These are phyloP conservation scores for Mentha longifolia DNA, from an alignment of 257 asterid genomes.

Conservation along the genomic window DNA sequence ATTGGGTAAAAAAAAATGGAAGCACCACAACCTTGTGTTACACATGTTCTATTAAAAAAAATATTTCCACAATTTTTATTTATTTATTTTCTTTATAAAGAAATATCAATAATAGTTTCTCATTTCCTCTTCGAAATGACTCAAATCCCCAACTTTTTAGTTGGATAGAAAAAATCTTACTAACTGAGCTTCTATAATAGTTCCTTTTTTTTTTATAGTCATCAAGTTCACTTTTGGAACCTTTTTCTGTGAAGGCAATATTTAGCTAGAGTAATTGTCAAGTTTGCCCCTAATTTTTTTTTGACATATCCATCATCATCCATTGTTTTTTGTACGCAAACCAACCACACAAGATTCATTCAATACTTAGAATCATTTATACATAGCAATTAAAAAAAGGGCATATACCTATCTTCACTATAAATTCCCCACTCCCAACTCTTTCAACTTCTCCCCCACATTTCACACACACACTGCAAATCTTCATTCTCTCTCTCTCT, in stretches of 20 bases:
- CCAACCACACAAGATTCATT: not conserved
- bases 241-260: not conserved
- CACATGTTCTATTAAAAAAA: not conserved
- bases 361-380: conserved; percentile 3
- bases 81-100: no score
- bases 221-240: not conserved
- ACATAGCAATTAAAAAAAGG: not conserved
- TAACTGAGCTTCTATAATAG: no score
- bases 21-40: conserved; percentile 16
- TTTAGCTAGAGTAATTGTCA: conserved; percentile 23
- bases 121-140: no score
- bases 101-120: no score
- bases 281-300: conserved; percentile 40
- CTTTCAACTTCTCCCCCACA: conserved; percentile 10
- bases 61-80: no score
- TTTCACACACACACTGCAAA: conserved; percentile 9
- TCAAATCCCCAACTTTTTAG: no score
- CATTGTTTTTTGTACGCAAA: conserved; percentile 21
- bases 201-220: no score
- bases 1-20: conserved; percentile 16
- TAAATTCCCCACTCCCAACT: conserved; percentile 33
- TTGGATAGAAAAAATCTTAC: no score
- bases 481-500: not conserved
- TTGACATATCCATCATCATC: conserved; percentile 21
- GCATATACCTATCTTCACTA: conserved; percentile 20